These are phyloP conservation scores for Rubroboletus pulcherrimus DNA, from an alignment of 768 basidiomycete species.

Conservation along the genomic window DNA sequence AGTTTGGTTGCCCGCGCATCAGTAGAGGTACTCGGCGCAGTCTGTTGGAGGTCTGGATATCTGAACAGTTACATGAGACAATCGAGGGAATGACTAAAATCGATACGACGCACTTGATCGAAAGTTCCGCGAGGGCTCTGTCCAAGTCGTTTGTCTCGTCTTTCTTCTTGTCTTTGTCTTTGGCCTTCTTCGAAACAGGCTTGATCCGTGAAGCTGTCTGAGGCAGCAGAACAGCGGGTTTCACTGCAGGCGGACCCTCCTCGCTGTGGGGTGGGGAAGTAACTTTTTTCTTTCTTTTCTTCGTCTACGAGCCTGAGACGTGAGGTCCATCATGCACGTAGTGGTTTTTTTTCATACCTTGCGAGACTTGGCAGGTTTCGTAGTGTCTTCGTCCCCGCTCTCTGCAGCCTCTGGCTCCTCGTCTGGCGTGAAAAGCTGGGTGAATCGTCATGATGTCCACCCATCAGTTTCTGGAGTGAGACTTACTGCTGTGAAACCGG, in stretches of 20 bases:
- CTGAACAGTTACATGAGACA: slow-evolving; percentile 27
- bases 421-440: no score
- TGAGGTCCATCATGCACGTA: no score
- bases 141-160: slow-evolving; percentile 77
- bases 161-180: slow-evolving; percentile 59
- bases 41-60: slow-evolving; percentile 50
- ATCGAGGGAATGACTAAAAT: neutral
- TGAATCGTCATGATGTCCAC: slow-evolving; percentile 7
- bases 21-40: slow-evolving; percentile 20
- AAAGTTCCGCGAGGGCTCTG: slow-evolving; percentile 79
- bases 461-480: neutral
- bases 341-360: no score
- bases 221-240: neutral
- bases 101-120: slow-evolving; percentile 52
- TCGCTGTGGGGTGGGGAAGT: no score
- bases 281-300: no score
- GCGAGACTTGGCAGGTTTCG: no score
- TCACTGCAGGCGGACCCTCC: no score
- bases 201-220: slow-evolving; percentile 29
- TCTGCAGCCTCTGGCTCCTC: no score
- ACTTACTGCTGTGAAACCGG: slow-evolving; percentile 47
- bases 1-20: slow-evolving; percentile 34
- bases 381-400: no score
- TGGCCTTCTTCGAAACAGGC: slow-evolving; percentile 57
- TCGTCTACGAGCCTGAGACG: no score